Evolutionary conservation across 139 green algal species (phyloP), one percentile per base, ranked within the genome.

Genomic region (Bryopsis sp.): DNA sequence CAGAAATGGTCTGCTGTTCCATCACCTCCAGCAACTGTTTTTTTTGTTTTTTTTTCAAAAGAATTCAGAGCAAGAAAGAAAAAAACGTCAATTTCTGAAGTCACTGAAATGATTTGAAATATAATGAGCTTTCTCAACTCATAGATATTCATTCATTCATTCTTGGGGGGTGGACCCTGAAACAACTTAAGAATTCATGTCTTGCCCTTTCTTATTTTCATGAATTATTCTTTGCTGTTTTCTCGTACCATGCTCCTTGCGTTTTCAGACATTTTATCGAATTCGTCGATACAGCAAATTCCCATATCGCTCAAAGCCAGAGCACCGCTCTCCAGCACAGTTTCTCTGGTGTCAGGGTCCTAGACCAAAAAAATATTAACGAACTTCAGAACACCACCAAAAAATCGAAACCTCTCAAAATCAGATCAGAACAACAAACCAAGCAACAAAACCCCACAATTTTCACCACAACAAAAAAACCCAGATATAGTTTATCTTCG

Each of bases 241-340:
- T 91, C 85, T 68, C 89, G 85, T 70, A 89, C 79, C 86, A 95
- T 96, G 73, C 74, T 87, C 34, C 94, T 78, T 4, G 90, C 91
- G n/a, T 75, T 75, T 29, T 98, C 94, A 68, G 79, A 91, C 88
- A 98, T 97, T 82, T 98, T 98, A 84, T 98, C 93, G 76, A 98
- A 98, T 84, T 98, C 93, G 74, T 98, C 92, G 73, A 98, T 98
- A 85, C 91, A 97, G 88, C 93, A 98, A 19, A 97, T 81, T 71
- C 93, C 92, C 1, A 78, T 74, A 77, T 98, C 93, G 22, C 73
- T 88, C 46, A 99, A 84, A 71, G 98, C 94, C 64, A 99, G 82
- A 11, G 94, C 94, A 32, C 94, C 94, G 29, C 76, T 89, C 85
- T 98, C 94, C 67, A 98, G 88, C 67, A 98, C 91, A 82, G 94